Percentiles rank a stretch among this genome's conserved stretches.
These are phyloP conservation scores for Pachyrhizus erosus DNA, from an alignment of 306 rosid genomes.

Conservation along the genomic window DNA sequence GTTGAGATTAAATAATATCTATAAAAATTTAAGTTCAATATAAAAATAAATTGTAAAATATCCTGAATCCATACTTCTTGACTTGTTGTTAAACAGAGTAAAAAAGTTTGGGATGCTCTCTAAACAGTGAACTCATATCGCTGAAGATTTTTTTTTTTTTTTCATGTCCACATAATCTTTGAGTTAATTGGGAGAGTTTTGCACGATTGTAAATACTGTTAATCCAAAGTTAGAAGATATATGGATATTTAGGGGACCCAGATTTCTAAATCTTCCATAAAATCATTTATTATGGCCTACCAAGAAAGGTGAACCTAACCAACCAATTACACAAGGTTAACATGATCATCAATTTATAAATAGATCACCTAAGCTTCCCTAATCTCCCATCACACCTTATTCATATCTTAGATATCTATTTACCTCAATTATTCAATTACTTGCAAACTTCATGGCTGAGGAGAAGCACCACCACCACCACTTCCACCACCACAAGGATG, in stretches of 20 bases:
- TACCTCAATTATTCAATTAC: neutral
- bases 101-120: too few species aligned
- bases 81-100: too few species aligned
- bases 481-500: constrained; percentile 59
- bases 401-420: neutral
- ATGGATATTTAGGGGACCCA: neutral
- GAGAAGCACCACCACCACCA: constrained; percentile 58
- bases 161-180: too few species aligned
- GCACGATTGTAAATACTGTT: too few species aligned
- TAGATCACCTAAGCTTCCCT: constrained; percentile 4
- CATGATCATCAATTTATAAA: constrained; percentile 39
- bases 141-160: too few species aligned
- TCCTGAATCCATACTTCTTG: too few species aligned
- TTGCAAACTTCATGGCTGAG: constrained; percentile 59
- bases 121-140: too few species aligned
- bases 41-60: too few species aligned
- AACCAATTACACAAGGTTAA: constrained; percentile 2
- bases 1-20: too few species aligned
- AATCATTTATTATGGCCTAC: constrained; percentile 38
- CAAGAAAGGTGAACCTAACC: constrained; percentile 32
- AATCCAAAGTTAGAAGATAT: too few species aligned
- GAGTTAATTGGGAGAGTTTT: too few species aligned
- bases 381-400: constrained; percentile 21
- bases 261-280: neutral
- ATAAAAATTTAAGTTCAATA: too few species aligned